Evolutionary conservation across 257 asterid species (phyloP).

Genomic region (Knoxia roxburghii): DNA sequence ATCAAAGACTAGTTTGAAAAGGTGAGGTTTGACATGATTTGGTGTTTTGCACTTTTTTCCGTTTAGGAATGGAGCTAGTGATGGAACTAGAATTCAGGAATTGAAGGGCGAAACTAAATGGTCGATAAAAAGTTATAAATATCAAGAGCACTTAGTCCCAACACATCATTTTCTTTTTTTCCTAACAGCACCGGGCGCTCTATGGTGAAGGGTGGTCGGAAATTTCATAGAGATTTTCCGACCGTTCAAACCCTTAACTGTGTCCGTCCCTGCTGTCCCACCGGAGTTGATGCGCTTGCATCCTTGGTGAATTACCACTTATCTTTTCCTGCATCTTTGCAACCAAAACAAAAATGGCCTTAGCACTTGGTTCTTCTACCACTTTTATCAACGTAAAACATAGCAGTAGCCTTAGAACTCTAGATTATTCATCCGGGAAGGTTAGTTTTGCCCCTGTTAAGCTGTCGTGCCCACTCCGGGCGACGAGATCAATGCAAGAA

Average conservation of each 20-base stretch:
- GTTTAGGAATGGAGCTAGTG: neutral
- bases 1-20: slow-evolving; percentile 13
- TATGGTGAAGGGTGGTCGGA: too few relatives aligned
- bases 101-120: too few relatives aligned
- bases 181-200: too few relatives aligned
- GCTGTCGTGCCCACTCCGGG: slow-evolving; percentile 45
- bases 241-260: too few relatives aligned
- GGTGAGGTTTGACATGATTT: slow-evolving; percentile 26
- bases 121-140: too few relatives aligned
- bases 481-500: slow-evolving; percentile 40
- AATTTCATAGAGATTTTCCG: too few relatives aligned
- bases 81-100: too few relatives aligned
- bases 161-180: too few relatives aligned
- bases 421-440: slow-evolving; percentile 42
- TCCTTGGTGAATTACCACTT: slow-evolving; percentile 36
- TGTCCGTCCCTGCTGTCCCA: too few relatives aligned
- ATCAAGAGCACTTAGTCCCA: too few relatives aligned
- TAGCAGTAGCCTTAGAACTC: slow-evolving; percentile 32
- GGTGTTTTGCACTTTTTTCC: slow-evolving; percentile 44
- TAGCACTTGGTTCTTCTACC: slow-evolving; percentile 65
- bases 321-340: neutral
- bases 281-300: slow-evolving; percentile 36
- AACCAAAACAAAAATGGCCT: slow-evolving; percentile 40
- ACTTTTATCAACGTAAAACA: slow-evolving; percentile 53
- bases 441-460: slow-evolving; percentile 45